A percentile compares a stretch with the other conserved stretches of the same genome.
phyloP scores from a whole-genome alignment of 768 basidiomycete genomes.

The Kwoniella heveanensis region DNA sequence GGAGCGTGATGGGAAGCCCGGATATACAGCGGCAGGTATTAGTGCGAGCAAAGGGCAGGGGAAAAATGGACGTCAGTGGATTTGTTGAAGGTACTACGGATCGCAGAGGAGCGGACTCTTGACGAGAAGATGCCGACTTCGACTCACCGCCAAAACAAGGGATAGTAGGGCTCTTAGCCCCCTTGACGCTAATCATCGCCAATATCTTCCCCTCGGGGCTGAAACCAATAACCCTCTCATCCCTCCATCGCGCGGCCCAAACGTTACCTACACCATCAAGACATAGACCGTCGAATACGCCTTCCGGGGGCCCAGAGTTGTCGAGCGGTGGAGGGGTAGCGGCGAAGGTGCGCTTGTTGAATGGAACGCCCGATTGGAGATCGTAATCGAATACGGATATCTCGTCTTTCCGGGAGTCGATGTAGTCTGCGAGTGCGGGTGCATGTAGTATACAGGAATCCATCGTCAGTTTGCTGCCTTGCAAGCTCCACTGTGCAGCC shows the following conservation, averaged over 20 bases:
- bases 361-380: slow-evolving; percentile 32
- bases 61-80: too few species aligned
- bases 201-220: slow-evolving; percentile 42
- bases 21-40: too few species aligned
- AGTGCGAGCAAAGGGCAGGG: too few species aligned
- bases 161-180: slow-evolving; percentile 38
- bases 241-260: slow-evolving; percentile 52
- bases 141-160: slow-evolving; percentile 47
- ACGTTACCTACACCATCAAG: slow-evolving; percentile 48
- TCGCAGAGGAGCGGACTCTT: too few species aligned
- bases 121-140: too few species aligned
- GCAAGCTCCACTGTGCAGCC: too few species aligned
- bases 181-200: slow-evolving; percentile 25
- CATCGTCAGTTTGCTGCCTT: too few species aligned
- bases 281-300: slow-evolving; percentile 50
- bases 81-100: too few species aligned
- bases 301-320: slow-evolving; percentile 20
- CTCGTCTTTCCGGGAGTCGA: slow-evolving; percentile 45
- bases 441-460: too few species aligned
- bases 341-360: slow-evolving; percentile 34
- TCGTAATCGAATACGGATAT: slow-evolving; percentile 42
- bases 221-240: slow-evolving; percentile 45
- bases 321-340: slow-evolving; percentile 25
- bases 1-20: too few species aligned
- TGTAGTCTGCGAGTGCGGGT: slow-evolving; percentile 40